phyloP scores from a whole-genome alignment of 1,139 yeast genomes.

The Magnusiomyces suaveolens region DNA sequence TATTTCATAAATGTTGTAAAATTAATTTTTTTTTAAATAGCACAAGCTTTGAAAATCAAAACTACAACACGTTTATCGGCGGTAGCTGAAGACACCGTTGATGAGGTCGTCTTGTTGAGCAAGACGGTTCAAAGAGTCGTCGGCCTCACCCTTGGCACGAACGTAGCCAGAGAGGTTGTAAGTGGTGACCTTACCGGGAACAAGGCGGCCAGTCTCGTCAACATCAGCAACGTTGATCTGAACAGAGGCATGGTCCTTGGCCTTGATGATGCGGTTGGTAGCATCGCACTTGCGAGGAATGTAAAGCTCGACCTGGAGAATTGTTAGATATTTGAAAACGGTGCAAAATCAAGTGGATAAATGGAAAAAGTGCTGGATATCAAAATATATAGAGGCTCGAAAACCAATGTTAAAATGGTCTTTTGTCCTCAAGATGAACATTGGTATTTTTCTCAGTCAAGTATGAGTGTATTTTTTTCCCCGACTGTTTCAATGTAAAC shows the following conservation, averaged over 20 bases:
- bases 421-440: too few species aligned
- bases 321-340: neutral
- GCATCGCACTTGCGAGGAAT: constrained; percentile 99
- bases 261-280: constrained; percentile 99
- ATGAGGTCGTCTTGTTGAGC: constrained; percentile 98
- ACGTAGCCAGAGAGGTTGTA: constrained; percentile 97
- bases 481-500: too few species aligned
- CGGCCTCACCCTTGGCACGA: constrained; percentile 89
- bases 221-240: constrained; percentile 82
- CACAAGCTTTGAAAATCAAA: too few species aligned
- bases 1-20: too few species aligned
- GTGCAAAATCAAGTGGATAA: neutral
- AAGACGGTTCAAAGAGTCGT: constrained; percentile 98
- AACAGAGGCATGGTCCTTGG: constrained; percentile 99
- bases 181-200: constrained; percentile 85
- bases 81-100: constrained; percentile 98
- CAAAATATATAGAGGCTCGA: neutral
- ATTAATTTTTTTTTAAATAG: too few species aligned
- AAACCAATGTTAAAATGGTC: neutral
- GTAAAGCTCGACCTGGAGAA: constrained; percentile 92
- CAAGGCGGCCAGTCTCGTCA: constrained; percentile 93
- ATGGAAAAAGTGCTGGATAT: neutral
- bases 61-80: constrained; percentile 57
- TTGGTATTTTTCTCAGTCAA: too few species aligned
- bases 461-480: too few species aligned